A percentile compares a stretch with the other conserved stretches of the same genome.
These are phyloP conservation scores for Rhodotorula babjevae DNA, from an alignment of 768 basidiomycete genomes.

Conservation along the genomic window DNA sequence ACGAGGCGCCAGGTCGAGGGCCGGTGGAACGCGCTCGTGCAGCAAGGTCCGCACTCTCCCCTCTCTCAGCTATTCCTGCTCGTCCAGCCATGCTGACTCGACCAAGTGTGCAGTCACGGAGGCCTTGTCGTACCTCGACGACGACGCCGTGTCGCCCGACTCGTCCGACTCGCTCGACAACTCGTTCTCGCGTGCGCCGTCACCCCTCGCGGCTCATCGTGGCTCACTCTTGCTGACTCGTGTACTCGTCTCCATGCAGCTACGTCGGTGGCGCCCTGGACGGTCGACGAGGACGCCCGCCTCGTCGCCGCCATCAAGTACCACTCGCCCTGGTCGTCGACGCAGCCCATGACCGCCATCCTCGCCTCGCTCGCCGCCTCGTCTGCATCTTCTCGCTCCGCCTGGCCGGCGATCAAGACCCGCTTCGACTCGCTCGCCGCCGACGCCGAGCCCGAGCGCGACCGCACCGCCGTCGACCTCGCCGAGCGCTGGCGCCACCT, in stretches of 20 bases:
- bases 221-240: too few relatives aligned
- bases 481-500: background rate
- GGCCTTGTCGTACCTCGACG: background rate
- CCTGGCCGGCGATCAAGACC: background rate
- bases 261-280: background rate
- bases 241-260: too few relatives aligned
- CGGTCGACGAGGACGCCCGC: conserved; percentile 1
- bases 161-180: background rate
- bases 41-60: too few relatives aligned
- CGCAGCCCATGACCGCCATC: background rate
- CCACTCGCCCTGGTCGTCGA: background rate
- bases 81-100: too few relatives aligned
- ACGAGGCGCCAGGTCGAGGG: too few relatives aligned
- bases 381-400: background rate
- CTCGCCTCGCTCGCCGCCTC: background rate
- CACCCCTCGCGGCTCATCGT: too few relatives aligned
- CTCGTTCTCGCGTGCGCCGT: too few relatives aligned
- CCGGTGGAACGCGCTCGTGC: too few relatives aligned
- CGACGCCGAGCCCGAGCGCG: too few relatives aligned
- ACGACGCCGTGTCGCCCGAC: background rate
- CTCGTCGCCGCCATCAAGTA: conserved; percentile 7
- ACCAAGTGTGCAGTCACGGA: background rate
- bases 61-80: too few relatives aligned
- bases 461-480: background rate
- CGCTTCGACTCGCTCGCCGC: background rate